phyloP scores from a whole-genome alignment of 1,139 yeast genomes.

The Pichia sp. region DNA sequence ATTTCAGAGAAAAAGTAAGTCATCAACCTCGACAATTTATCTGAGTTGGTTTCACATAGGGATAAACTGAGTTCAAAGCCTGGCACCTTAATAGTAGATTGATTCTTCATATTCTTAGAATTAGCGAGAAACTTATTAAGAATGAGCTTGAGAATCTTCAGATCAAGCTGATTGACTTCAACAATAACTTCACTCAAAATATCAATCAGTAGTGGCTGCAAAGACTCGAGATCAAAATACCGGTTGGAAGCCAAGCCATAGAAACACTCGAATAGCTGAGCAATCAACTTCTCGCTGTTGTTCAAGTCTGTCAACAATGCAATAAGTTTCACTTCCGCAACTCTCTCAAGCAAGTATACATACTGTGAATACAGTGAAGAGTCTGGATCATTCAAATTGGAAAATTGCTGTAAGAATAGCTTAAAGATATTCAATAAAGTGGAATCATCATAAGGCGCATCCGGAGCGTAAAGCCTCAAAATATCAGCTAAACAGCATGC shows the following conservation, averaged over 20 bases:
- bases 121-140: slow-evolving; percentile 42
- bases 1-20: slow-evolving; percentile 79
- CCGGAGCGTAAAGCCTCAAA: slow-evolving; percentile 76
- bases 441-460: slow-evolving; percentile 73
- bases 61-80: slow-evolving; percentile 62
- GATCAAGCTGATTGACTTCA: slow-evolving; percentile 67
- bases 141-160: slow-evolving; percentile 52
- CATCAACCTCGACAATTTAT: slow-evolving; percentile 68
- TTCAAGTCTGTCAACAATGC: slow-evolving; percentile 74
- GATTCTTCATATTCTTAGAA: slow-evolving; percentile 17
- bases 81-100: slow-evolving; percentile 28
- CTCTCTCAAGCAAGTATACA: slow-evolving; percentile 55
- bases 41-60: slow-evolving; percentile 65
- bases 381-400: slow-evolving; percentile 47
- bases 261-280: slow-evolving; percentile 51
- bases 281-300: slow-evolving; percentile 49
- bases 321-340: slow-evolving; percentile 76
- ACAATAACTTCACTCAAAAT: slow-evolving; percentile 70
- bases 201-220: slow-evolving; percentile 58
- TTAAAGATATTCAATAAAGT: slow-evolving; percentile 59
- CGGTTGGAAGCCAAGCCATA: slow-evolving; percentile 43
- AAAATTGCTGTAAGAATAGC: slow-evolving; percentile 57
- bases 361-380: slow-evolving; percentile 51
- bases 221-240: slow-evolving; percentile 33
- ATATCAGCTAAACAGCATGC: slow-evolving; percentile 77